Base-by-base conservation (phyloP, 768 basidiomycete species). In the Fibroporia radiculosa region DNA sequence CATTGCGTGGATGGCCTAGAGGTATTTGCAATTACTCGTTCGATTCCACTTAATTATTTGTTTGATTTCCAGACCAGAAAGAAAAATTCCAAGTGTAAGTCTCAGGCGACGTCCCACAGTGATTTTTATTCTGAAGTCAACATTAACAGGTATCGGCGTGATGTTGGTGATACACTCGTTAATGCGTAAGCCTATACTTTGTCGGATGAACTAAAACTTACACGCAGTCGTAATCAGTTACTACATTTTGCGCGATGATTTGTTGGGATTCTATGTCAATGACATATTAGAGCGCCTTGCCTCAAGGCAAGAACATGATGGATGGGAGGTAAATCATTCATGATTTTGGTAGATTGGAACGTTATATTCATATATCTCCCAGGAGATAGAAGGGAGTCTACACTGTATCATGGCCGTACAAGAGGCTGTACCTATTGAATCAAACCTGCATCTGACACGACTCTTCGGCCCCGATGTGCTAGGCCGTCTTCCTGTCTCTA, bases 401-500 rank as follows among this genome's bases (percentile, higher is more conserved):
- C 88, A 93, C 57, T 93, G 88, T 56, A 72, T 95, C 29, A 81
- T 82, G 67, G 84, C 84, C 5, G 72, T 92, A 7, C 88, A 93
- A 55, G 93, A 97, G 69, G 90, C 91, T 1, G 71, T 93, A 4
- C 81, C 80, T 2, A 52, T 78, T 1, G 73, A 76, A 29, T 69
- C 73, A 43, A 74, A 74, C 41, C 57, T 65, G 0, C 72, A 80
- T 38, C 67, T 92, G 3, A 60, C 67, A 19, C 72, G 74, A 8
- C 52, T 97, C 12, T 93, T 93, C 57, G 77, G 78, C n/a, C 67
- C 78, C 0, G 77, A 80, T 5, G 69, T 93, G 13, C 73, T 92
- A 1, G 80, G 80, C 3, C 66, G 72, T 16, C 58, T 96, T 10
- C 85, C 92, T 0, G 74, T 72, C 0, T 65, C 73, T 0, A 83